Conservation (phyloP, 2,329 filamentous ascomycete genomes). For the Furcasterigmium furcatum region DNA sequence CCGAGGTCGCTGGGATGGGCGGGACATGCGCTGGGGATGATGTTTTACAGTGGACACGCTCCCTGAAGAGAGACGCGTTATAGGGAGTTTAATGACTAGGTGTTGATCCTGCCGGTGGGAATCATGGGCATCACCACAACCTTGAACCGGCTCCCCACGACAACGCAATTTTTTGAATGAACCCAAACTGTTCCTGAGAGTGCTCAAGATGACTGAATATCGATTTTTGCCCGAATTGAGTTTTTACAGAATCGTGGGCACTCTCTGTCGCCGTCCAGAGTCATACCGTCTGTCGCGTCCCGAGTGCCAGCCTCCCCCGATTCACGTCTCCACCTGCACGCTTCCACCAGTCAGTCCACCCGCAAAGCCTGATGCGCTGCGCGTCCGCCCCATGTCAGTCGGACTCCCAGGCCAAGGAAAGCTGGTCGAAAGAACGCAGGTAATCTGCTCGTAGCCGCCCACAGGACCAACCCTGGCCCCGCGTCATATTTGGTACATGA, state of each 20-base stretch:
- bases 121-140: neutral
- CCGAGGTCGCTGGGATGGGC: neutral
- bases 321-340: slow-evolving; percentile 13
- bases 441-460: neutral
- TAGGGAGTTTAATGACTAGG: neutral
- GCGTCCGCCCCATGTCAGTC: slow-evolving; percentile 7
- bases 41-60: neutral
- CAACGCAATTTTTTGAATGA: neutral
- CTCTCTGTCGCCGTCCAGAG: no score
- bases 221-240: no score
- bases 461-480: neutral
- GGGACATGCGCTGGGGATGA: neutral
- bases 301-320: slow-evolving; percentile 12
- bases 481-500: neutral
- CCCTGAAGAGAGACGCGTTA: neutral
- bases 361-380: slow-evolving; percentile 4
- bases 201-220: no score
- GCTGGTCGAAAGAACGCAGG: neutral
- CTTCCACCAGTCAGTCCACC: neutral
- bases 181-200: no score
- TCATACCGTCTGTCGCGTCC: no score
- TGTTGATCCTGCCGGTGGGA: neutral
- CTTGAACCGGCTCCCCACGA: neutral
- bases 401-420: neutral
- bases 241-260: no score